Evolutionary conservation across 2,329 filamentous ascomycete species (phyloP).

Genomic region (Neospermospora avenae): DNA sequence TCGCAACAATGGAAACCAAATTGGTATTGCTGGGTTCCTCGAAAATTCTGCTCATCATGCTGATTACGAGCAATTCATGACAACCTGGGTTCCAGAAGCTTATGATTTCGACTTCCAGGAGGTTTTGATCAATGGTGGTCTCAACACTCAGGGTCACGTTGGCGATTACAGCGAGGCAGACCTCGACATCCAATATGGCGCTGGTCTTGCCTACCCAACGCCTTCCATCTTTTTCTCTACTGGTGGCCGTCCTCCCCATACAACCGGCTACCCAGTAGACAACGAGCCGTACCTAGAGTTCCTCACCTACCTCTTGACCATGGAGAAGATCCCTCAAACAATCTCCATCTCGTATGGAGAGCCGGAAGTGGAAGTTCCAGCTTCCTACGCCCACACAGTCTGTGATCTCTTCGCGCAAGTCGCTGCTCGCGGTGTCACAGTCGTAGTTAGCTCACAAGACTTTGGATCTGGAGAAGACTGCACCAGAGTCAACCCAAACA

Average conservation of each 20-base stretch:
- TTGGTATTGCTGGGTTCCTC: constrained; percentile 32
- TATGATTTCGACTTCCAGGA: constrained; percentile 39
- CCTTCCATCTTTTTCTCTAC: constrained; percentile 52
- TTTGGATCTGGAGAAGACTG: constrained; percentile 49
- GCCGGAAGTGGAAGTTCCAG: constrained; percentile 59
- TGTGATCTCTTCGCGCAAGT: constrained; percentile 62
- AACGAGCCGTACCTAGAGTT: constrained; percentile 67
- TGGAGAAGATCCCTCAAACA: constrained; percentile 52
- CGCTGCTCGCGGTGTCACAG: constrained; percentile 58
- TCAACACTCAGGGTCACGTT: constrained; percentile 34
- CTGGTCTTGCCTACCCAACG: constrained; percentile 51
- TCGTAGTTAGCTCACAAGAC: constrained; percentile 59
- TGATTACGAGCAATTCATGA: constrained; percentile 44
- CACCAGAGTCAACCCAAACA: constrained; percentile 55
- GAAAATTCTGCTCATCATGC: constrained; percentile 33
- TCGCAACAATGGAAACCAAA: constrained; percentile 19
- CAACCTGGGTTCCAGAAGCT: constrained; percentile 43
- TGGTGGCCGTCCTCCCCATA: constrained; percentile 49
- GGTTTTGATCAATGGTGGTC: constrained; percentile 39
- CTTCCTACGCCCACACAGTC: constrained; percentile 55
- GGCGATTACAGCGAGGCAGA: constrained; percentile 49
- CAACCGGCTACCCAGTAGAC: constrained; percentile 43
- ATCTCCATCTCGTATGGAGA: constrained; percentile 66
- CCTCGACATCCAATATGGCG: constrained; percentile 52
- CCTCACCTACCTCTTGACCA: constrained; percentile 51